phyloP scores from a whole-genome alignment of 2,329 filamentous ascomycete species.

The Nigrospora oryzae region DNA sequence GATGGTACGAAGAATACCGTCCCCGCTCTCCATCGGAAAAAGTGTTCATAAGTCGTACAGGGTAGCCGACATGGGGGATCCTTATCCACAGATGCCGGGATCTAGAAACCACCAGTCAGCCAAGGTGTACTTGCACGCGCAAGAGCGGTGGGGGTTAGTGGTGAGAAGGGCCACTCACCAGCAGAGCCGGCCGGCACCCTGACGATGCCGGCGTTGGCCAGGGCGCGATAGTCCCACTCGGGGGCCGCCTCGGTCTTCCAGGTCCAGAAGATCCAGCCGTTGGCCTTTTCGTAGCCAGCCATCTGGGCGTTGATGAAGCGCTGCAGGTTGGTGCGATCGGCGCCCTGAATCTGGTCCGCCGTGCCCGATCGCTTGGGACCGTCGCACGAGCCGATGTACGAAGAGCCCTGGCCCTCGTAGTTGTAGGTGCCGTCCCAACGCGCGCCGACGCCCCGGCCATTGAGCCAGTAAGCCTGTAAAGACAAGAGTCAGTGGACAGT shows the following conservation, averaged over 20 bases:
- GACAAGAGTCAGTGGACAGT: background rate
- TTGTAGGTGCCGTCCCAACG: conserved; percentile 63
- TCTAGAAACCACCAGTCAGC: background rate
- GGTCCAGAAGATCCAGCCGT: conserved; percentile 81
- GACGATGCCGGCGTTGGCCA: conserved; percentile 9
- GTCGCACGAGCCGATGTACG: conserved; percentile 50
- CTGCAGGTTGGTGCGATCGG: conserved; percentile 60
- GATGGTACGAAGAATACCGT: background rate
- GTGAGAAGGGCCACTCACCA: background rate
- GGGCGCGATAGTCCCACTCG: conserved; percentile 63
- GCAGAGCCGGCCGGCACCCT: conserved; percentile 3
- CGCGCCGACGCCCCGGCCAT: conserved; percentile 61
- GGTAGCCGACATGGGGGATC: background rate
- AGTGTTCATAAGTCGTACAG: background rate
- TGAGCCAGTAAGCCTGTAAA: conserved; percentile 35
- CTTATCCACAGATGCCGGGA: conserved; percentile 1
- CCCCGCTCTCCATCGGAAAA: background rate
- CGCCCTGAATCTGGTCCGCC: conserved; percentile 24
- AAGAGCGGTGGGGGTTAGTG: background rate
- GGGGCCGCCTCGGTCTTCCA: conserved; percentile 66
- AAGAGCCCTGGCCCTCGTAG: conserved; percentile 21
- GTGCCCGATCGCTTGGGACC: conserved; percentile 4
- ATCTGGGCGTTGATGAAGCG: conserved; percentile 71
- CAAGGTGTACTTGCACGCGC: background rate
- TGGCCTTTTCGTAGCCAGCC: conserved; percentile 61